Evolutionary conservation across 805 yeast species (phyloP).

Genomic region (Clavispora carvajalis): DNA sequence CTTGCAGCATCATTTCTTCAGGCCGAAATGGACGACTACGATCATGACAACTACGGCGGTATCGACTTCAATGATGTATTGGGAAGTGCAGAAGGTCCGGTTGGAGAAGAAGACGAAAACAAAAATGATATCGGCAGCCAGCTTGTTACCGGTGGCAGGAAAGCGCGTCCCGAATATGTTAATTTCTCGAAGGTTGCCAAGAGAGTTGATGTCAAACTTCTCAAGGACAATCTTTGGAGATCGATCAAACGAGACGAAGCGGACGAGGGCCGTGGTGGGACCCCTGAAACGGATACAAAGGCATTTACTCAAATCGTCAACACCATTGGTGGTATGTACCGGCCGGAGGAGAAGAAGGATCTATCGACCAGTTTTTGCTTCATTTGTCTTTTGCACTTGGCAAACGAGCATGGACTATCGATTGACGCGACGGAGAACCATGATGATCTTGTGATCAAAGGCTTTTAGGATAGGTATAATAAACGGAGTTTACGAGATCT

Average conservation of each 20-base stretch:
- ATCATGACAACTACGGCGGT: constrained; percentile 33
- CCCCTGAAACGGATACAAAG: constrained; percentile 17
- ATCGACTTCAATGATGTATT: constrained; percentile 42
- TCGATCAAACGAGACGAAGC: constrained; percentile 31
- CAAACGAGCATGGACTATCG: constrained; percentile 74
- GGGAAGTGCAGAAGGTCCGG: constrained; percentile 14
- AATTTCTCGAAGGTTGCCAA: constrained; percentile 70
- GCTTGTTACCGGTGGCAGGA: constrained; percentile 18
- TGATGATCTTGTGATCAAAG: constrained; percentile 31
- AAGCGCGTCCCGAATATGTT: constrained; percentile 37
- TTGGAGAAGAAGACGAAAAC: constrained; percentile 9
- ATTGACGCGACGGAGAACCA: constrained; percentile 44
- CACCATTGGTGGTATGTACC: constrained; percentile 48
- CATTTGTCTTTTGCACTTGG: constrained; percentile 76
- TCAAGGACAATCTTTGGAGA: constrained; percentile 76
- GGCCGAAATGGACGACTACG: constrained; percentile 37
- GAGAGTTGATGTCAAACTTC: constrained; percentile 65
- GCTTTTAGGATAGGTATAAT: constrained; percentile 6
- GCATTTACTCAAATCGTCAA: constrained; percentile 42
- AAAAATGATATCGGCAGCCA: constrained; percentile 14
- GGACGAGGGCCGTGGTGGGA: constrained; percentile 9
- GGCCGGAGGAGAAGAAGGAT: constrained; percentile 53
- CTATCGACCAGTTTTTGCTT: constrained; percentile 82
- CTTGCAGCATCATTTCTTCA: constrained; percentile 35
- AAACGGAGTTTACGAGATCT: too few relatives aligned